Base-by-base conservation (phyloP, 306 rosid genomes). In the Cyamopsis tetragonoloba region DNA sequence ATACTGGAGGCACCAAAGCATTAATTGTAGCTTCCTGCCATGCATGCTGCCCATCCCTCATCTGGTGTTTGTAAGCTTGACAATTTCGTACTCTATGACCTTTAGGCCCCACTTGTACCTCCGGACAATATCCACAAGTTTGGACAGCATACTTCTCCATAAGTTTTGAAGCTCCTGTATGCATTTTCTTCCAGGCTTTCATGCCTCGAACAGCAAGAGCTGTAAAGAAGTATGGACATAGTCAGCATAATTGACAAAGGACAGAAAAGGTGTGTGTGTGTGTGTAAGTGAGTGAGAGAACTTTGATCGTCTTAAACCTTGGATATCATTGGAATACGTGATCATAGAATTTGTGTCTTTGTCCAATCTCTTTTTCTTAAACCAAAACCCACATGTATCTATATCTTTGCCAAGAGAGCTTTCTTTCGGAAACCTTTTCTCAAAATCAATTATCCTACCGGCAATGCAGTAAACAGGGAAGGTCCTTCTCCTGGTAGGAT, bases 1-100 rank as follows among this genome's bases (percentile, higher is more conserved):
- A 79, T 8, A 85, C 88, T 2, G 84, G 87, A 57, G 88, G 87
- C 51, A 81, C 53, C 80, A 88, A 68, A 71, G 83, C 85, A 43
- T 81, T 72, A 26, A 88, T 31, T 6, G 81, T 85, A 35, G 95
- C 95, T 66, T 79, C 85, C 63, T 88, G 88, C 95, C 95, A 88
- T 37, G 84, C 91, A 77, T 85, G 95, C 68, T 88, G 91, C 23
- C 95, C 95, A 66, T 85, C 95, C 79, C 95, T 88, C 91, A 85
- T 88, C 71, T 88, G 95, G 74, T 88, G 91, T 56, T 88, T 88
- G 83, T 59, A 83, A 69, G 87, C 95, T 77, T 79, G 79, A 68
- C 91, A 88, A 50, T 88, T 81, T 23, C 88, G 71, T 11, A 74
- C 95, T 72, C 82, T 64, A 59, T 88, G 91, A 24, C 95, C 95